phyloP scores from a whole-genome alignment of 768 basidiomycete genomes.

The Hypholoma fasciculare region DNA sequence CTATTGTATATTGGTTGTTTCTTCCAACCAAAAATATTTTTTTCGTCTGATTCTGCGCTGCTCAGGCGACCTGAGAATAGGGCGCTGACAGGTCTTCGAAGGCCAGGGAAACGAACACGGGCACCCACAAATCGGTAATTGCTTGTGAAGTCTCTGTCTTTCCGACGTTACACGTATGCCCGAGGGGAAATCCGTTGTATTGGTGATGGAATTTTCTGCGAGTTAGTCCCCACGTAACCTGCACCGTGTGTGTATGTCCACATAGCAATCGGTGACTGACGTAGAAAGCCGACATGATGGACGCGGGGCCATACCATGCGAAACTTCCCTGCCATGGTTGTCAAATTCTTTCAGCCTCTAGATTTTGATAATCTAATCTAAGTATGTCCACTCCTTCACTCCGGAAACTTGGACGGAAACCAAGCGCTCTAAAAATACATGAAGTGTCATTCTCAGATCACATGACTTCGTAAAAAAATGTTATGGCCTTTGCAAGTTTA shows the following conservation, averaged over 20 bases:
- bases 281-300: too few species aligned
- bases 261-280: too few species aligned
- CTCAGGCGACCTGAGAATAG: not conserved
- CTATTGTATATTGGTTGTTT: constrained; percentile 14
- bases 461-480: constrained; percentile 1
- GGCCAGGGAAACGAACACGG: not conserved
- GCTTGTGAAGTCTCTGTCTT: not conserved
- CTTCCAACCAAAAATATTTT: constrained; percentile 16
- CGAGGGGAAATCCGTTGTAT: not conserved
- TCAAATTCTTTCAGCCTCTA: too few species aligned
- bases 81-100: not conserved
- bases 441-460: not conserved
- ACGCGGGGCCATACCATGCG: too few species aligned
- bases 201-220: not conserved
- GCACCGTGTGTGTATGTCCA: too few species aligned
- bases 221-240: not conserved
- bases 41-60: not conserved
- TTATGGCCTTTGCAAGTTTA: not conserved
- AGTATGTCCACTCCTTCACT: too few species aligned
- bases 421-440: too few species aligned
- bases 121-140: not conserved
- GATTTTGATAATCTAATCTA: too few species aligned
- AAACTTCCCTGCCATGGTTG: too few species aligned
- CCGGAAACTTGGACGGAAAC: too few species aligned
- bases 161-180: not conserved